These are phyloP conservation scores for Sporothrix phasma DNA, from an alignment of 2,329 filamentous ascomycete species.

Conservation along the genomic window DNA sequence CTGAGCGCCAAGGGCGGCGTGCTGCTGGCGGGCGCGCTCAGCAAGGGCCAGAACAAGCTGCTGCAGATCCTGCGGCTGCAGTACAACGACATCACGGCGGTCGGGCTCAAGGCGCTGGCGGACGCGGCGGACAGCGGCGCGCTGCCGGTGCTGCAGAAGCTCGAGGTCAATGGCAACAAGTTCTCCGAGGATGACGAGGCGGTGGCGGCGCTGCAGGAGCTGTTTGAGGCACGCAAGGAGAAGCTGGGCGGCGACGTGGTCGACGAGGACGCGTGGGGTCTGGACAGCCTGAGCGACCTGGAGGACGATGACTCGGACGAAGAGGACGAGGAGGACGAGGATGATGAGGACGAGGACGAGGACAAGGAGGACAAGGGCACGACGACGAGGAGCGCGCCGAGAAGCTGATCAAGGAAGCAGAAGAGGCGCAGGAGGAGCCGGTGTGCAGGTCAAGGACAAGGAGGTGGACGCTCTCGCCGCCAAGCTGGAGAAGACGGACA, in stretches of 20 bases:
- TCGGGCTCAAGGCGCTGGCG: slow-evolving; percentile 62
- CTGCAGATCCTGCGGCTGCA: slow-evolving; percentile 76
- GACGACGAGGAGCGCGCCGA: slow-evolving; percentile 52
- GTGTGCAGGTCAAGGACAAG: slow-evolving; percentile 60
- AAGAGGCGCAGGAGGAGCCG: slow-evolving; percentile 64
- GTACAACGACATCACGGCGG: slow-evolving; percentile 85
- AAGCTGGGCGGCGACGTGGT: slow-evolving; percentile 54
- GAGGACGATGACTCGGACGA: slow-evolving; percentile 66
- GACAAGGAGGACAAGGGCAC: slow-evolving; percentile 43
- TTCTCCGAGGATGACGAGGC: slow-evolving; percentile 76
- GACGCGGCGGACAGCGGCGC: slow-evolving; percentile 51
- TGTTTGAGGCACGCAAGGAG: slow-evolving; percentile 71
- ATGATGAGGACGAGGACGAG: slow-evolving; percentile 59
- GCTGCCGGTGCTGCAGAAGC: slow-evolving; percentile 67
- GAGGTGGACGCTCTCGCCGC: slow-evolving; percentile 74
- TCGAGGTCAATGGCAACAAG: slow-evolving; percentile 95
- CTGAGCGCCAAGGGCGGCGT: slow-evolving; percentile 68
- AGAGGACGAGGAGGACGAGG: slow-evolving; percentile 59
- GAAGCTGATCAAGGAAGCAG: slow-evolving; percentile 58
- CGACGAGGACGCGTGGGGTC: slow-evolving; percentile 70
- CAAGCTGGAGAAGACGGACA: slow-evolving; percentile 60
- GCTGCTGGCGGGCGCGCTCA: slow-evolving; percentile 62
- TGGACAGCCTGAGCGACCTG: slow-evolving; percentile 80
- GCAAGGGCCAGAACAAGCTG: slow-evolving; percentile 64
- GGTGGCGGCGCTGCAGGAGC: slow-evolving; percentile 55